Base-by-base conservation (phyloP, 169 alveolate species). In the Plasmodium gallinaceum region DNA sequence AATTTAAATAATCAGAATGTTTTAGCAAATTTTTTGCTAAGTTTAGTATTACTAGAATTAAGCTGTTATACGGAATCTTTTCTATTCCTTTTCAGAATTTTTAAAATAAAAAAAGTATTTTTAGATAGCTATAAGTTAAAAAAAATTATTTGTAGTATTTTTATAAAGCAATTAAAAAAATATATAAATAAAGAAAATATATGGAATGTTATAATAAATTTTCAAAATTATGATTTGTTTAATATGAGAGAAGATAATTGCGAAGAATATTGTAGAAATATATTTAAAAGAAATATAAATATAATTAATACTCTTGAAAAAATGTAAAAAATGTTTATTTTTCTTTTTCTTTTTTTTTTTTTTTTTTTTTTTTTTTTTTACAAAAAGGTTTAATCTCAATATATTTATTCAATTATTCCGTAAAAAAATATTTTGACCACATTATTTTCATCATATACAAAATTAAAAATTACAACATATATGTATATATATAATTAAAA, bases 11-110 rank as follows among this genome's bases (percentile, higher is more conserved):
- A 86, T 62, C 52, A 86, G 12, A 45, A 86, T 64, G 69, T 86
- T n/a, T 60, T 71, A 16, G 76, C 78, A 7, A 86, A 86, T 52
- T 86, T 86, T 51, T 26, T 86, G 5, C 92, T 86, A 37, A 86
- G 92, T 32, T 46, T 86, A 39, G 92, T 86, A 2, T 43, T 86
- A 14, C 48, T 86, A 18, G 92, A 86, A 73, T 43, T 86, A 43
- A 86, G 92, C 39, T 86, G 92, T 42, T 86, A 86, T 65, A 43
- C 92, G 14, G 92, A 86, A 65, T 69, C 88, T 32, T 86, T 86
- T 43, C 83, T 86, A 22, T 69, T 86, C 5, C 87, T 86, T 22
- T 58, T 70, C 42, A n/a, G 87, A 16, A 69, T 86, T 86, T 70
- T 86, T 48, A 57, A 60, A 70, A 71, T 86, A 58, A 69, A 86